Evolutionary conservation across 129 eudicot species (phyloP).

Genomic region (Calendula officinalis): DNA sequence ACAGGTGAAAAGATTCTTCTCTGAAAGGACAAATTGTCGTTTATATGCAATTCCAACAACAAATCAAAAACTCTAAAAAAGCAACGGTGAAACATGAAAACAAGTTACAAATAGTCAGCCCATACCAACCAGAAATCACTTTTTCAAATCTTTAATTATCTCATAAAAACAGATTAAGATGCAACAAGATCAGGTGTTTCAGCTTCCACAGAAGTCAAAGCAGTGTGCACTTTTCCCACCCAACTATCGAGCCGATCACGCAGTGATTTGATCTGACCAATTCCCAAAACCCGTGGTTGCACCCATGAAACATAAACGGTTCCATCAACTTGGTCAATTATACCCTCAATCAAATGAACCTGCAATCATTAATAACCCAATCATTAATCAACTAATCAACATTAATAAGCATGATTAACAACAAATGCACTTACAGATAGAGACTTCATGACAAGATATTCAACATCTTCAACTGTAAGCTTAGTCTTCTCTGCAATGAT

Average conservation of each 20-base stretch:
- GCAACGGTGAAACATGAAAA: not conserved
- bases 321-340: constrained; percentile 91
- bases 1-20: constrained; percentile 6
- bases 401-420: not conserved
- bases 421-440: constrained; percentile 59
- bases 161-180: constrained; percentile 30
- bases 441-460: constrained; percentile 86
- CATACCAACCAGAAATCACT: too few species aligned
- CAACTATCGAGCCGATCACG: constrained; percentile 84
- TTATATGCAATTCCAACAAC: constrained; percentile 17
- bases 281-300: constrained; percentile 90
- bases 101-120: constrained; percentile 12
- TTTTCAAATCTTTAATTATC: too few species aligned
- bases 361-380: not conserved
- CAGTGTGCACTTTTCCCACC: constrained; percentile 89
- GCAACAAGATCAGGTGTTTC: constrained; percentile 96
- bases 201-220: constrained; percentile 87
- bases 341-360: constrained; percentile 96
- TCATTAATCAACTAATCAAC: not conserved
- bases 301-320: constrained; percentile 94
- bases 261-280: constrained; percentile 73
- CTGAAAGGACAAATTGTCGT: constrained; percentile 14
- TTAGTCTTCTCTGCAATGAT: constrained; percentile 77
- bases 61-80: constrained; percentile 2
- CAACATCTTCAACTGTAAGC: constrained; percentile 75